Base-by-base conservation (phyloP, 139 green algal species). In the Picocystis salinarum region DNA sequence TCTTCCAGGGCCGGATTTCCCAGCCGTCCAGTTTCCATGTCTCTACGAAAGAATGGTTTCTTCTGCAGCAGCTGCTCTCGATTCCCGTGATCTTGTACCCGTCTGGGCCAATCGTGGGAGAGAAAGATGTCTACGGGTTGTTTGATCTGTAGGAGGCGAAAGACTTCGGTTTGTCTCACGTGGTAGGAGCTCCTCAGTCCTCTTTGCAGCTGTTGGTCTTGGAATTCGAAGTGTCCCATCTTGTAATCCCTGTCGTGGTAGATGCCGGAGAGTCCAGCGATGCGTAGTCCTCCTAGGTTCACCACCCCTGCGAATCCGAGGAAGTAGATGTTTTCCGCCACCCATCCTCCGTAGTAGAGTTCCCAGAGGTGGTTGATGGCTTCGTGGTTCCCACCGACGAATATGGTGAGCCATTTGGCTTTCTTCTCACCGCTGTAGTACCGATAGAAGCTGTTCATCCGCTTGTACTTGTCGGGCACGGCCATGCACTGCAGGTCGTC, bases 351-450 rank as follows among this genome's bases (percentile, higher is more conserved):
- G 53, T 93, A 78, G 66, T 81, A 86, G 33, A 98, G 71, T 64
- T 98, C 88, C 70, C 73, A 83, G 28, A 96, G 55, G 59, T 98
- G 66, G 66, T 91, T 93, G 33, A 70, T 56, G 0, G 83, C 88
- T 61, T 98, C 88, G 56, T 98, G 88, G 61, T 98, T 98, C 39
- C 88, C 88, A 25, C 88, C 88, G 28, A 98, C 79, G 62, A 98
- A 98, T 2, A 98, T 29, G 0, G 87, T 96, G 30, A 77, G 87
- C 33, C 75, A 69, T 33, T 86, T 86, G 18, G 87, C 76, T 5
- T 39, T 22, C 30, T 50, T 52, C 34, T 74, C 59, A 0, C 87
- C 87, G 1, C 55, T 71, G 59, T 94, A 95, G 64, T 98, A 98
- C 64, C 82, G 84, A 67, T 83, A 85, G 50, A 98, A 97, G 7